Percentiles rank a stretch among this genome's conserved stretches.
Evolutionary conservation across 768 basidiomycete genomes (phyloP).

Genomic region (Rhodotorula taiwanensis): DNA sequence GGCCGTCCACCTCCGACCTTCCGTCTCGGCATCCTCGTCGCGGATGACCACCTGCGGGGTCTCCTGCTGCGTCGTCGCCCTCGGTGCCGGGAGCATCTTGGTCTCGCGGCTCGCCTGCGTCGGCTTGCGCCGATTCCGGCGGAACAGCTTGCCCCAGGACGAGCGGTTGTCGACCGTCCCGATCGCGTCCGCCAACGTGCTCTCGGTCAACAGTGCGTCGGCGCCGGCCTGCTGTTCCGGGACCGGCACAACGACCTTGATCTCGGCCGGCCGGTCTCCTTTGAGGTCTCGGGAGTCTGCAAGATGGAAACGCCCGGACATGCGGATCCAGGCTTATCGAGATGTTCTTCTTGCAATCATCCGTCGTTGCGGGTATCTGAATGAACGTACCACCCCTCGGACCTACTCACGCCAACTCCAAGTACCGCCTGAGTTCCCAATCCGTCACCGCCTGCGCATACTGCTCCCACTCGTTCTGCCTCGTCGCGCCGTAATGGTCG

Average conservation of each 20-base stretch:
- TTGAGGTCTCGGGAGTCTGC: constrained; percentile 23
- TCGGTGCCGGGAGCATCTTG: neutral
- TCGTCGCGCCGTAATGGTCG: constrained; percentile 91
- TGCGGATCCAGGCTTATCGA: too few species aligned
- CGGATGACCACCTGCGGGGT: constrained; percentile 9
- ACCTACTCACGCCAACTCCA: constrained; percentile 40
- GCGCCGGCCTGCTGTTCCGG: constrained; percentile 22
- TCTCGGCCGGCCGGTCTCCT: constrained; percentile 30
- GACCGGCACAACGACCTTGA: constrained; percentile 33
- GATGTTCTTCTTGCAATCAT: too few species aligned
- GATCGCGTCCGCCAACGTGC: constrained; percentile 28
- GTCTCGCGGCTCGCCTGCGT: constrained; percentile 16
- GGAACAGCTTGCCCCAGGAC: constrained; percentile 35
- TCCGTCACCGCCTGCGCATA: constrained; percentile 25
- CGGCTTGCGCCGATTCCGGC: constrained; percentile 20
- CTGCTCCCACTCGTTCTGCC: constrained; percentile 46
- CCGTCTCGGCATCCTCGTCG: constrained; percentile 21
- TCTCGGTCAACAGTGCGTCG: constrained; percentile 1
- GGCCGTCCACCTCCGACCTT: constrained; percentile 28
- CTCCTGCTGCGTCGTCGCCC: constrained; percentile 1
- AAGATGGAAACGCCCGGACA: constrained; percentile 28
- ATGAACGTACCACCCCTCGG: too few species aligned
- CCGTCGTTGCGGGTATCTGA: neutral
- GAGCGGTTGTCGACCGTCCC: constrained; percentile 30
- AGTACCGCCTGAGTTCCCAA: constrained; percentile 38